These are phyloP conservation scores for Plasmodium relictum DNA, from an alignment of 169 alveolate genomes.

Conservation along the genomic window DNA sequence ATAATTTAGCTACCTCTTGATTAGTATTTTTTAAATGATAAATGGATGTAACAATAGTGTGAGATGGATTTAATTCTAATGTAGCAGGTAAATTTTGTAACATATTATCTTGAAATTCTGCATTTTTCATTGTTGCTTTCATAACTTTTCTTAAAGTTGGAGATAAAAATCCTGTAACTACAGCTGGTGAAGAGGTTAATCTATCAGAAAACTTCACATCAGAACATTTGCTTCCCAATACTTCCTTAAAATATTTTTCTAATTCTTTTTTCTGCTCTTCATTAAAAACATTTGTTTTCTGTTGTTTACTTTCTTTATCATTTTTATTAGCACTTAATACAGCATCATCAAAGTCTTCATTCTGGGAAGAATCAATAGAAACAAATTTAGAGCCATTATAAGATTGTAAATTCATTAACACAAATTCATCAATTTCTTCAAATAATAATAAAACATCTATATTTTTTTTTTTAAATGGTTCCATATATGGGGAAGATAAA, in stretches of 20 bases:
- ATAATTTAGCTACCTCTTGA: constrained; percentile 86
- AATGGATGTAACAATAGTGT: constrained; percentile 81
- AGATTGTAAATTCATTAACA: constrained; percentile 88
- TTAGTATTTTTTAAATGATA: constrained; percentile 83
- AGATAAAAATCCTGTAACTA: constrained; percentile 91
- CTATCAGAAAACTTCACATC: constrained; percentile 92
- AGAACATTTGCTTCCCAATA: constrained; percentile 84
- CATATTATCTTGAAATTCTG: constrained; percentile 83
- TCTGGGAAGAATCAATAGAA: constrained; percentile 83
- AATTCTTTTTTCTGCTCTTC: constrained; percentile 67
- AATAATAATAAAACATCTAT: constrained; percentile 89
- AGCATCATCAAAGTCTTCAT: constrained; percentile 74
- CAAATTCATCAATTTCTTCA: constrained; percentile 93
- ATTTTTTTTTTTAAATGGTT: constrained; percentile 85
- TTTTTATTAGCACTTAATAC: constrained; percentile 75
- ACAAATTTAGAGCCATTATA: constrained; percentile 83
- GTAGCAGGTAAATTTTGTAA: constrained; percentile 85
- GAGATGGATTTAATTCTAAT: constrained; percentile 90
- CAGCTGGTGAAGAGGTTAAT: constrained; percentile 91
- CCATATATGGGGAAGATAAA: constrained; percentile 93
- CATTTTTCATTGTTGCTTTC: constrained; percentile 88
- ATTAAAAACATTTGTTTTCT: constrained; percentile 74
- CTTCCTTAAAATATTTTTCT: constrained; percentile 72
- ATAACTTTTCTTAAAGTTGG: constrained; percentile 88
- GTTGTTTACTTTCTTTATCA: constrained; percentile 56